phyloP scores from a whole-genome alignment of 768 basidiomycete genomes.

The Gloeophyllum trabeum region DNA sequence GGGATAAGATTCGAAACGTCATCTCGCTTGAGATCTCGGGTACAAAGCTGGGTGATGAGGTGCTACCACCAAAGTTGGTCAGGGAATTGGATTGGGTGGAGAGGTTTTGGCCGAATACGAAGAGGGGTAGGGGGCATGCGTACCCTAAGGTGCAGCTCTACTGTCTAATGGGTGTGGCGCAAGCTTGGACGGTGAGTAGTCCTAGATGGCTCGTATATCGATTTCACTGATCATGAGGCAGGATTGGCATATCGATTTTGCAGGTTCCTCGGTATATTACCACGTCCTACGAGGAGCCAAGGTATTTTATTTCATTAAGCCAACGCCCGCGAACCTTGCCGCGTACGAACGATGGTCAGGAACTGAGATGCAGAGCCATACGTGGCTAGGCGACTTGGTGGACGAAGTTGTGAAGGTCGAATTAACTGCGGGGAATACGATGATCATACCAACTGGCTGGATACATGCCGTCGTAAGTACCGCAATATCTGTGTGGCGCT shows the following conservation, averaged over 20 bases:
- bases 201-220: slow-evolving; percentile 1
- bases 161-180: slow-evolving; percentile 91
- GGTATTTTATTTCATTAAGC: slow-evolving; percentile 94
- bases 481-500: not conserved
- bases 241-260: slow-evolving; percentile 99
- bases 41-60: slow-evolving; percentile 64
- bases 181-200: slow-evolving; percentile 81
- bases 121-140: slow-evolving; percentile 52
- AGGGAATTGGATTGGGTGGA: slow-evolving; percentile 96
- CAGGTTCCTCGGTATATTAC: slow-evolving; percentile 96
- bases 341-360: slow-evolving; percentile 95
- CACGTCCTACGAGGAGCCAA: slow-evolving; percentile 83
- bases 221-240: slow-evolving; percentile 19
- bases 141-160: slow-evolving; percentile 95
- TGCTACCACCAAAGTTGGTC: slow-evolving; percentile 75
- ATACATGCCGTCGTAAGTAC: slow-evolving; percentile 88
- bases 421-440: slow-evolving; percentile 67
- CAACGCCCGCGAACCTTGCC: slow-evolving; percentile 73
- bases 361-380: slow-evolving; percentile 74
- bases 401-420: slow-evolving; percentile 87
- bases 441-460: slow-evolving; percentile 96
- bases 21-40: slow-evolving; percentile 93
- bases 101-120: slow-evolving; percentile 81
- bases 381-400: slow-evolving; percentile 89
- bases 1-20: slow-evolving; percentile 89